Conservation (phyloP, 2,329 filamentous ascomycete species). For the Aspergillus novoparasiticus region DNA sequence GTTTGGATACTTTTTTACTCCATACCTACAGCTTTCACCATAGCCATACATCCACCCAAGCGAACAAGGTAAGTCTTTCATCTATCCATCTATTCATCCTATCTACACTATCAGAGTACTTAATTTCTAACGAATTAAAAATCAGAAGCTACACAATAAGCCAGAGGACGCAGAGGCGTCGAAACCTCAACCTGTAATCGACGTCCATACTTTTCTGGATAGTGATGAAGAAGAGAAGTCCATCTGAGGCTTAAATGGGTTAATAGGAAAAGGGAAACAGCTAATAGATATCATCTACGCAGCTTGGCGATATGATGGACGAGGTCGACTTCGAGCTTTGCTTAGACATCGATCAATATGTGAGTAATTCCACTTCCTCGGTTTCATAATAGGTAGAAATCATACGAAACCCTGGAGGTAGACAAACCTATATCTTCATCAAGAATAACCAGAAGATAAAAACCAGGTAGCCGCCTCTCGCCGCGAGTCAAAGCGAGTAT, state of each 20-base stretch:
- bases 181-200: background rate
- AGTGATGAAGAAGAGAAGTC: background rate
- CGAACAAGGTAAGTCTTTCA: background rate
- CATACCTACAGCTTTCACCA: background rate
- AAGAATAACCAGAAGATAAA: background rate
- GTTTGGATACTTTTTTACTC: background rate
- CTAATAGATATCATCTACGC: background rate
- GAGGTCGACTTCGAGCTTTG: constrained; percentile 25
- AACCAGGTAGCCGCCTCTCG: background rate
- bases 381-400: background rate
- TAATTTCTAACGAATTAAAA: background rate
- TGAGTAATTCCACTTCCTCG: constrained; percentile 9
- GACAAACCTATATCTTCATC: background rate
- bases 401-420: background rate
- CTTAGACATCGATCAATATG: constrained; percentile 16
- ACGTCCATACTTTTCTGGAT: background rate
- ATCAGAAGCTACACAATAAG: background rate
- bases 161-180: background rate
- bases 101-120: background rate
- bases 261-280: background rate
- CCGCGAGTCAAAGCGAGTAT: background rate
- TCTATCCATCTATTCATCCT: background rate
- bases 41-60: background rate
- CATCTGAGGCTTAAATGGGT: too few species aligned
- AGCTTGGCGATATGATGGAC: constrained; percentile 19